Evolutionary conservation across 768 basidiomycete species (phyloP).

Genomic region (Kwoniella dendrophila): DNA sequence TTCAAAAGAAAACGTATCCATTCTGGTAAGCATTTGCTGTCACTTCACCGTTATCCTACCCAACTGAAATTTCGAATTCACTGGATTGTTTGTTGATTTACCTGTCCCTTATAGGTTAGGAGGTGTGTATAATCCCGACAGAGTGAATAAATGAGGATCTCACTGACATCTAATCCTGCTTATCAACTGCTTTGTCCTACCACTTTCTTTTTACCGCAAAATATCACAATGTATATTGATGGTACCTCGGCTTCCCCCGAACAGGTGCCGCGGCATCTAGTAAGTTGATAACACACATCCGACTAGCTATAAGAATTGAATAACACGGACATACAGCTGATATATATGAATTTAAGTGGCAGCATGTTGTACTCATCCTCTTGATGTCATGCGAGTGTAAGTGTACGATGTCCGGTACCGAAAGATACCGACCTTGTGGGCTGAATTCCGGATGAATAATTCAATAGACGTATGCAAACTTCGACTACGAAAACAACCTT

Average conservation of each 20-base stretch:
- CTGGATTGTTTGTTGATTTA: slow-evolving; percentile 4
- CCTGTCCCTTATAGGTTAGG: slow-evolving; percentile 28
- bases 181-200: neutral
- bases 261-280: slow-evolving; percentile 46
- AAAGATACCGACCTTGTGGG: neutral
- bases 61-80: neutral
- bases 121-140: slow-evolving; percentile 14
- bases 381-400: slow-evolving; percentile 51
- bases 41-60: neutral
- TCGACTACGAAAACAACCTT: slow-evolving; percentile 38
- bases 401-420: slow-evolving; percentile 15
- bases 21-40: slow-evolving; percentile 39
- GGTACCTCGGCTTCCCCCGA: slow-evolving; percentile 23
- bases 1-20: slow-evolving; percentile 31
- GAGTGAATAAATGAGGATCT: neutral
- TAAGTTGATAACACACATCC: slow-evolving; percentile 15
- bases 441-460: neutral
- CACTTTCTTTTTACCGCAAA: neutral
- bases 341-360: slow-evolving; percentile 34
- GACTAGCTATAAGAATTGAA: neutral
- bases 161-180: neutral
- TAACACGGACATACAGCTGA: neutral
- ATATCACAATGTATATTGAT: neutral
- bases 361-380: slow-evolving; percentile 50
- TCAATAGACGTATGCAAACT: slow-evolving; percentile 47